phyloP scores from a whole-genome alignment of 495 filamentous ascomycete species.

The Aspergillus coremiiformis region DNA sequence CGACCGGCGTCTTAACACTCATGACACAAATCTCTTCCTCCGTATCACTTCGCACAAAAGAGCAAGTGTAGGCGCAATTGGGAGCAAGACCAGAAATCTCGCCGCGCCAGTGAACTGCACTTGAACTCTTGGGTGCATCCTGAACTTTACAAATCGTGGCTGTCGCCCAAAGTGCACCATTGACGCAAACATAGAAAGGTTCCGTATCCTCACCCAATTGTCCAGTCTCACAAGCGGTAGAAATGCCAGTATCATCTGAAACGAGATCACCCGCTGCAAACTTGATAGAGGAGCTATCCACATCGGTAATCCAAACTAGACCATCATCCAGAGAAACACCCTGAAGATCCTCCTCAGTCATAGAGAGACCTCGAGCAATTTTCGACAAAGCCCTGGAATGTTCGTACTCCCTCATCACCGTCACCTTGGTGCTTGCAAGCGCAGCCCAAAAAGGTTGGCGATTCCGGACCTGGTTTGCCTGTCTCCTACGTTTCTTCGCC shows the following conservation, averaged over 20 bases:
- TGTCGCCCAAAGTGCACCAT: slow-evolving; percentile 82
- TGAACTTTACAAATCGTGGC: slow-evolving; percentile 56
- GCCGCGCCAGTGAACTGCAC: slow-evolving; percentile 56
- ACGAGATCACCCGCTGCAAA: slow-evolving; percentile 70
- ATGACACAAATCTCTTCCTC: slow-evolving; percentile 67
- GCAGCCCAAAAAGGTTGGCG: slow-evolving; percentile 93
- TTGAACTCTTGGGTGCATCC: slow-evolving; percentile 46
- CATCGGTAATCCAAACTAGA: slow-evolving; percentile 80
- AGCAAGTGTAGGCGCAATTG: slow-evolving; percentile 74
- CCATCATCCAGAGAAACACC: slow-evolving; percentile 72
- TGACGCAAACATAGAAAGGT: slow-evolving; percentile 83
- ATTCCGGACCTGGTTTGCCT: slow-evolving; percentile 80
- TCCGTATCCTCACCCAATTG: slow-evolving; percentile 46
- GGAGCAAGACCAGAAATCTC: slow-evolving; percentile 87
- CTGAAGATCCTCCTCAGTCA: slow-evolving; percentile 75
- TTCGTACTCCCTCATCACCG: slow-evolving; percentile 87
- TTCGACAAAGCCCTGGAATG: slow-evolving; percentile 72
- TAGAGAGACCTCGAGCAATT: slow-evolving; percentile 56
- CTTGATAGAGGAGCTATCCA: slow-evolving; percentile 72
- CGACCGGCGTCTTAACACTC: slow-evolving; percentile 70
- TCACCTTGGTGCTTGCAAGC: slow-evolving; percentile 88
- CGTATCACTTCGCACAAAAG: slow-evolving; percentile 71
- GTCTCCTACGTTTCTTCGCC: slow-evolving; percentile 79
- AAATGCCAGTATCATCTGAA: slow-evolving; percentile 30
- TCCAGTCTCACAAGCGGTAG: slow-evolving; percentile 27